A percentile compares a stretch with the other conserved stretches of the same genome.
Evolutionary conservation across 2,329 filamentous ascomycete species (phyloP).

Genomic region (Nannizzia gypsea): DNA sequence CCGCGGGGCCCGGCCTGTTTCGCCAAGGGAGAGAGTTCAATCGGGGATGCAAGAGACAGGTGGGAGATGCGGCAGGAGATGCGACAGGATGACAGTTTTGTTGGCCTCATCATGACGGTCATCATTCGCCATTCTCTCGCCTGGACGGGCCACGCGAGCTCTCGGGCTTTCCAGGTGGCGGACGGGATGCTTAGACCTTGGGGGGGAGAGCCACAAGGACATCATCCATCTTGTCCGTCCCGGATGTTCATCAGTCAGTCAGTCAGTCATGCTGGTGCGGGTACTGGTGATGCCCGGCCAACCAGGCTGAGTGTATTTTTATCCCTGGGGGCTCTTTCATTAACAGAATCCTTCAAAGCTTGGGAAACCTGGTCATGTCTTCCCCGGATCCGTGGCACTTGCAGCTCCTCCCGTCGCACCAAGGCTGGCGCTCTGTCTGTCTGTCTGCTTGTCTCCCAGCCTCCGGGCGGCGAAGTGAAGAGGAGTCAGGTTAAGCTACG

Average conservation of each 20-base stretch:
- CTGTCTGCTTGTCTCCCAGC: too few species aligned
- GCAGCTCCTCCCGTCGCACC: neutral
- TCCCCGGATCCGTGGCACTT: too few species aligned
- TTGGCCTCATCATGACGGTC: neutral
- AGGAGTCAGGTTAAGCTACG: neutral
- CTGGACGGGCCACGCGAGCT: neutral
- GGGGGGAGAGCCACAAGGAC: neutral
- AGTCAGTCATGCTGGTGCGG: too few species aligned
- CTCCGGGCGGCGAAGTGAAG: neutral
- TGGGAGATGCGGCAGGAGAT: too few species aligned
- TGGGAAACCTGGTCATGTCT: too few species aligned
- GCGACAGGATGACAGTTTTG: neutral
- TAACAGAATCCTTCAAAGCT: too few species aligned
- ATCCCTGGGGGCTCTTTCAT: too few species aligned
- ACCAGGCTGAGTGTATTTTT: too few species aligned
- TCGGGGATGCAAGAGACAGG: neutral
- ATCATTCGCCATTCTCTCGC: neutral
- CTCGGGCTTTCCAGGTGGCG: neutral
- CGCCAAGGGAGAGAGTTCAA: neutral
- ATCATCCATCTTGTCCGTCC: neutral
- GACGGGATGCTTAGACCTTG: neutral
- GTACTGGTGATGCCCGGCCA: too few species aligned
- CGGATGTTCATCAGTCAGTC: neutral
- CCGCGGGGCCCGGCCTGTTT: neutral
- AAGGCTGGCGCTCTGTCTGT: too few species aligned